These are phyloP conservation scores for Rhodotorula kratochvilovae DNA, from an alignment of 768 basidiomycete species.

Conservation along the genomic window DNA sequence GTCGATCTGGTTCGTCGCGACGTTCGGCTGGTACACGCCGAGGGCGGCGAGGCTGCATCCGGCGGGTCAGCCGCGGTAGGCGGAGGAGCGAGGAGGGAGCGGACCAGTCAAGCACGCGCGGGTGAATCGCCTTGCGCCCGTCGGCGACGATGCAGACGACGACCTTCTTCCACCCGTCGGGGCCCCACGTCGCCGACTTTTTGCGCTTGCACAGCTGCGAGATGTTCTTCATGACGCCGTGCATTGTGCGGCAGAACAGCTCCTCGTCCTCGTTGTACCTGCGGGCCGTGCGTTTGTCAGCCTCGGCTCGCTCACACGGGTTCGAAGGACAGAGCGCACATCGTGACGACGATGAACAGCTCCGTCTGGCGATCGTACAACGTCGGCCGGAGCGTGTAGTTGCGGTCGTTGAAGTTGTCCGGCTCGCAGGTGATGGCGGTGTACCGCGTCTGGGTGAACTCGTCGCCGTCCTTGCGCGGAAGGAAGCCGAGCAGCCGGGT, in stretches of 20 bases:
- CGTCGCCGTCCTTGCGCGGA: slow-evolving; percentile 60
- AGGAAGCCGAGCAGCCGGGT: slow-evolving; percentile 70
- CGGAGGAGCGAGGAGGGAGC: background rate
- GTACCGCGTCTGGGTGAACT: slow-evolving; percentile 65
- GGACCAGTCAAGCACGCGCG: slow-evolving; percentile 61
- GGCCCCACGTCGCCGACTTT: slow-evolving; percentile 49
- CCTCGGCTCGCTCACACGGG: too few species aligned
- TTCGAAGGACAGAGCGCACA: slow-evolving; percentile 49
- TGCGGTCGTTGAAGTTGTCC: slow-evolving; percentile 77
- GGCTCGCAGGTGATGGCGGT: slow-evolving; percentile 93
- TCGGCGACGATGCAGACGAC: slow-evolving; percentile 50
- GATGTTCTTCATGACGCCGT: slow-evolving; percentile 48
- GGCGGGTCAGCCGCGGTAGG: background rate
- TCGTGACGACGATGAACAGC: slow-evolving; percentile 87
- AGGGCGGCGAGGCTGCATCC: slow-evolving; percentile 71
- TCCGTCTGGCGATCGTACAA: slow-evolving; percentile 75
- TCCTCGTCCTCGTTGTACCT: slow-evolving; percentile 69
- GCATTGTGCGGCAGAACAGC: slow-evolving; percentile 43
- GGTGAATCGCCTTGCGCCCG: slow-evolving; percentile 49
- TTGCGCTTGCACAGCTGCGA: slow-evolving; percentile 47
- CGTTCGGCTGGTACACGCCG: slow-evolving; percentile 43
- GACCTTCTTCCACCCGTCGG: slow-evolving; percentile 53
- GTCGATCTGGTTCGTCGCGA: slow-evolving; percentile 48
- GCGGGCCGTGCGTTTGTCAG: background rate
- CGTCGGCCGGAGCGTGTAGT: slow-evolving; percentile 80